Base-by-base conservation (phyloP, 352 stramenopile genomes). In the Hyaloperonospora brassicae region DNA sequence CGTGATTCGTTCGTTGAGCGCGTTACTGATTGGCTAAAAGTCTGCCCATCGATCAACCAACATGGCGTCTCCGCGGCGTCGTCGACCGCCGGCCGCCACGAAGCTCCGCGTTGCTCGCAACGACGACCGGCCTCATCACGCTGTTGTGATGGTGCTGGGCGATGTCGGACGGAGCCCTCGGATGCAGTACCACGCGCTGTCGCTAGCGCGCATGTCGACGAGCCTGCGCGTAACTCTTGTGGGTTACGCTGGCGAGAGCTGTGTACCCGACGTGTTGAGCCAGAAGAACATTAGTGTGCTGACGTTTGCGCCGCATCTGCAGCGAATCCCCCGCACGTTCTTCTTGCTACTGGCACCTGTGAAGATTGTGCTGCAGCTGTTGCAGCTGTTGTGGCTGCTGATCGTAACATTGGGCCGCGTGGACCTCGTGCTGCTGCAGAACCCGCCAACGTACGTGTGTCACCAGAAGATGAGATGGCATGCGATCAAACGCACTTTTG, bases 181-280 rank as follows among this genome's bases (percentile, higher is more conserved):
- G 17, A 99, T 99, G 97, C 97, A 99, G 72, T 99, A 99, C 71
- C 97, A 99, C 69, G 88, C 93, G 35, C 58, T 97, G 31, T 98
- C 95, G 14, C 70, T 99, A 10, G 82, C 97, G 17, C 69, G 89
- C 12, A 66, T 86, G 59, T 70, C 72, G 23, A 62, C 77, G 27
- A 56, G 55, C 12, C 55, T 86, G 54, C 71, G 59, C 21, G 86
- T 97, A 47, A 96, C 89, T 39, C 68, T 99, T 8, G 63, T 99
- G 47, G 97, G 96, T 9, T 98, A 98, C 75, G 74, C 73, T 5
- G 94, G 93, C 63, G 87, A 97, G 64, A 59, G 57, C 25, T 97
- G 87, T 62, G 76, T 96, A n/a, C 77, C 79, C 13, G 76, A 81
- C 49, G 60, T 93, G 22, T 66, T 72, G 35, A 57, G 45, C 31